Base-by-base conservation (phyloP, 2,329 filamentous ascomycete genomes). In the Graphium sp. region DNA sequence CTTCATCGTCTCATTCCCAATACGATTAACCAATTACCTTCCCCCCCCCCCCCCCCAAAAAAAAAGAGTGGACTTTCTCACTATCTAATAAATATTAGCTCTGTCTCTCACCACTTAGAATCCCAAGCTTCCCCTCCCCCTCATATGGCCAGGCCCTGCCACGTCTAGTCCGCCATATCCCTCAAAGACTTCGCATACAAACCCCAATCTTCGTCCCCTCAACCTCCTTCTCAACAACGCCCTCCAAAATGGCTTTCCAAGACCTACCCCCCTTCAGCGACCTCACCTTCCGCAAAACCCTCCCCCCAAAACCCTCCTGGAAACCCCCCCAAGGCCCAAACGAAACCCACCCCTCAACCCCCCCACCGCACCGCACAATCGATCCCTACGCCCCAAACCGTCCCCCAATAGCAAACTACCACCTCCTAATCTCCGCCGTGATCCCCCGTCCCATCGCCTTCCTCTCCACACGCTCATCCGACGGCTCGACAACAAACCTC, bases 351-450 rank as follows among this genome's bases (percentile, higher is more conserved):
- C 32, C 38, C 22, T 33, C 39, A 12, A 34, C 37, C 35, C 32
- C 32, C 20, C 33, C 25, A 30, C 34, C 38, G 31, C 81, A 93
- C 53, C 52, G 87, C 37, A 58, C 74, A 44, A 92, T 94, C 41
- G 76, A 93, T 49, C 85, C 85, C 0, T 73, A 85, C 47, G 75
- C 64, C 32, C 56, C 71, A 17, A 79, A 74, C 18, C 67, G 85
- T 1, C 63, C 72, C 0, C 53, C 69, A 0, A 54, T 59, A 2
- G 72, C 67, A 55, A 94, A 94, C 62, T 94, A 95, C 66, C 93
- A 92, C 54, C 67, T 94, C 10, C 60, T 94, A 35, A 92, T 94
- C 50, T 80, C 73, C 12, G 73, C 71, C 37, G 70, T 94, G 39
- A 66, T 84, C 11, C 87, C 87, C 1, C 70, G 87, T 9, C 87